Percentiles rank a stretch among this genome's conserved stretches.
Evolutionary conservation across 2,329 filamentous ascomycete species (phyloP).

Genomic region (Diaporthe aspalathi): DNA sequence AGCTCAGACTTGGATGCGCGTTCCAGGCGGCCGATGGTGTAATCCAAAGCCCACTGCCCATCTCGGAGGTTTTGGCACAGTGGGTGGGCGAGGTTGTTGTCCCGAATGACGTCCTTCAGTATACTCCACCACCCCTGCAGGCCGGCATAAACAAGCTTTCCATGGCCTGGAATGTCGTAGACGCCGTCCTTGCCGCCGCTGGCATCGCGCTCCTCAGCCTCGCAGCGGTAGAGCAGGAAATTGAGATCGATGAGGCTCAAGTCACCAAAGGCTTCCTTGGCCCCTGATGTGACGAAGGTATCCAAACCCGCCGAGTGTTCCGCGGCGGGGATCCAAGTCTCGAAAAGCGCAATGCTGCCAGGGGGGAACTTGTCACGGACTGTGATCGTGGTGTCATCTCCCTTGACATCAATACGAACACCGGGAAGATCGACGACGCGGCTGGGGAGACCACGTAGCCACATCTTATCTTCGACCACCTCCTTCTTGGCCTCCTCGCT

Average conservation of each 20-base stretch:
- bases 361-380: constrained; percentile 88
- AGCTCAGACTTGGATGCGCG: constrained; percentile 73
- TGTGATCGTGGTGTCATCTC: constrained; percentile 80
- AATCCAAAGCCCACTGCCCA: constrained; percentile 93
- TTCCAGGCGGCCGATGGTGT: constrained; percentile 82
- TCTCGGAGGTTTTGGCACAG: constrained; percentile 92
- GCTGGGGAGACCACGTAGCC: constrained; percentile 85
- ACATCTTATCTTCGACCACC: constrained; percentile 75
- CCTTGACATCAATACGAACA: constrained; percentile 77
- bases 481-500: constrained; percentile 74
- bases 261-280: constrained; percentile 79
- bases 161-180: constrained; percentile 86
- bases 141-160: constrained; percentile 90
- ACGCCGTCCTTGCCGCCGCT: constrained; percentile 86
- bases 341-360: constrained; percentile 93
- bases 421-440: constrained; percentile 79
- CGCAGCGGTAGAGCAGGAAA: constrained; percentile 89
- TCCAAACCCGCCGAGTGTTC: constrained; percentile 88
- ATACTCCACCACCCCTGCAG: constrained; percentile 99
- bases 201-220: constrained; percentile 85
- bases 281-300: constrained; percentile 85
- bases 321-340: constrained; percentile 92
- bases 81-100: constrained; percentile 93
- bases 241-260: constrained; percentile 87
- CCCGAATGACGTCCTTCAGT: constrained; percentile 82